Base-by-base conservation (phyloP, 768 basidiomycete genomes). In the Hericium rajendrae region DNA sequence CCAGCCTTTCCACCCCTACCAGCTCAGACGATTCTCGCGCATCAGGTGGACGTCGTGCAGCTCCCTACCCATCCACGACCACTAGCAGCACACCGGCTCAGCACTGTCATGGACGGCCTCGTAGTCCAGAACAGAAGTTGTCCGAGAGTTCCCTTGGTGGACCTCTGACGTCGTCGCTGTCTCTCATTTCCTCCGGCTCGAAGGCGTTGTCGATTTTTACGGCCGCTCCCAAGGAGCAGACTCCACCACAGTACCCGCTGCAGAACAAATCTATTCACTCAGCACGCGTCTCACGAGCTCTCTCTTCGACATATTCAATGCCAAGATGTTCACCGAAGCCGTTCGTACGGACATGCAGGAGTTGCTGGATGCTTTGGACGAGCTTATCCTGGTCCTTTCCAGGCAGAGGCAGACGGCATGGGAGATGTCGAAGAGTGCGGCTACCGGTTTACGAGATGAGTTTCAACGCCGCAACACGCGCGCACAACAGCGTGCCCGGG, bases 351-450 rank as follows among this genome's bases (percentile, higher is more conserved):
- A 86, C 57, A 67, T 84, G 53, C 72, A 76, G 20, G 84, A 85
- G 60, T 71, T 86, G 18, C 66, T 80, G 38, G 78, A 79, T 24
- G 82, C 81, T 3, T 72, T 86, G 32, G 84, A 86, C 60, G 80
- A 76, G 0, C 74, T 86, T 38, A 69, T 78, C 58, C 70, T 68
- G 37, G 76, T 39, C 20, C 51, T 63, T n/a, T 43, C 32, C 53
- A 18, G 38, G 3, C 60, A 61, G 38, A 56, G 53, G 11, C 43
- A 52, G 43, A 54, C 57, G n/a, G 57, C 60, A 10, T 37, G 62
- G 10, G 49, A 52, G 26, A 22, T 61, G 6, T 48, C 55, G 22
- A 48, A 20, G 13, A 18, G 13, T 2, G n/a, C 22, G 16, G 49
- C 57, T 26, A 57, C 59, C 22, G 52, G 53, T 28, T 38, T 72